Conservation (phyloP, 108 stramenopile species). For the Conticribra weissflogii region DNA sequence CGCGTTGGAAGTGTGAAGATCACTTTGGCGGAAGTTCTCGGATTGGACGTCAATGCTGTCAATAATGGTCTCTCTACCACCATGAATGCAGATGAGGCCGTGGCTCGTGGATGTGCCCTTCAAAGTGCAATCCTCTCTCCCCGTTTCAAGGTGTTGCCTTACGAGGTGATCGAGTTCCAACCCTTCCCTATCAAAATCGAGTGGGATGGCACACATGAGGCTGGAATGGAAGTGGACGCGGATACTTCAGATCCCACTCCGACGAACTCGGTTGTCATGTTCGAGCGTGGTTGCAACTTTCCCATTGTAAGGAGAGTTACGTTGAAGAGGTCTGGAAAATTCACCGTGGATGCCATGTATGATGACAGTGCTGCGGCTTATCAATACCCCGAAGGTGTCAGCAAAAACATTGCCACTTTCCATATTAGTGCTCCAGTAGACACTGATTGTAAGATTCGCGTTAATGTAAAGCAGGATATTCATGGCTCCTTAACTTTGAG, state of each 20-base stretch:
- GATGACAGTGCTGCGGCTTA: constrained; percentile 53
- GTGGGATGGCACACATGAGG: constrained; percentile 84
- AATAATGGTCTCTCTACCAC: constrained; percentile 93
- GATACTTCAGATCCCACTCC: constrained; percentile 62
- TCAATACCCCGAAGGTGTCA: constrained; percentile 53
- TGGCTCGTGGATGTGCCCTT: constrained; percentile 95
- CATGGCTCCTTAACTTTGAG: constrained; percentile 89
- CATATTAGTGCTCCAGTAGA: constrained; percentile 70
- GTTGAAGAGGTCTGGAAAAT: constrained; percentile 74
- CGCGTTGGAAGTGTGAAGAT: constrained; percentile 92
- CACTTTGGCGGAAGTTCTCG: constrained; percentile 72
- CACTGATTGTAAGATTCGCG: constrained; percentile 89
- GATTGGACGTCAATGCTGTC: constrained; percentile 59
- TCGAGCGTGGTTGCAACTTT: constrained; percentile 89
- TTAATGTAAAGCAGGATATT: constrained; percentile 96
- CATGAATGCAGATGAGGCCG: constrained; percentile 98
- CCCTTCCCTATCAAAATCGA: constrained; percentile 89
- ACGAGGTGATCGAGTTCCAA: constrained; percentile 87
- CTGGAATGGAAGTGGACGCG: constrained; percentile 63
- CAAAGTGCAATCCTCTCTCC: constrained; percentile 97
- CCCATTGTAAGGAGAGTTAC: constrained; percentile 95
- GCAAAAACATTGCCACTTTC: constrained; percentile 70
- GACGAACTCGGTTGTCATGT: constrained; percentile 89
- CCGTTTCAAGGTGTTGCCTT: constrained; percentile 97
- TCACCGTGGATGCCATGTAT: constrained; percentile 78